Percentiles rank a stretch among this genome's conserved stretches.
These are phyloP conservation scores for Colletotrichum karsti DNA, from an alignment of 2,329 filamentous ascomycete species.

Conservation along the genomic window DNA sequence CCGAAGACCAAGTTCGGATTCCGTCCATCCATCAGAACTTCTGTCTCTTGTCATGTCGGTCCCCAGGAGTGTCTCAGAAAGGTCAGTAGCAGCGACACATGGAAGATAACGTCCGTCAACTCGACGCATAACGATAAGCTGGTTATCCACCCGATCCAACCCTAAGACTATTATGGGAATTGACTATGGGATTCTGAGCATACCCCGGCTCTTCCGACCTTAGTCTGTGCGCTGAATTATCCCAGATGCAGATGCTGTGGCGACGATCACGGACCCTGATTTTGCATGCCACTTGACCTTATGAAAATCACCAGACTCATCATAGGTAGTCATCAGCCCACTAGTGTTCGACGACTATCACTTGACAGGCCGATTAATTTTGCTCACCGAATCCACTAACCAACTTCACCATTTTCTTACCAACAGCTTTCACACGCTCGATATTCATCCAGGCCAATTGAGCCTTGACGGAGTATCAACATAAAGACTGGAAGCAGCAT, in stretches of 20 bases:
- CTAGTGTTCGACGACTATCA: background rate
- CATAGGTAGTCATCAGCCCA: background rate
- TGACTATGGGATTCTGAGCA: background rate
- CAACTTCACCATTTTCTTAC: too few species aligned
- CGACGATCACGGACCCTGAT: constrained; percentile 13
- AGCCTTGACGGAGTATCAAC: too few species aligned
- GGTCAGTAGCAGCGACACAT: background rate
- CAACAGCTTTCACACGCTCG: too few species aligned
- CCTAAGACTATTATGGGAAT: background rate
- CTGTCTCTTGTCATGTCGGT: background rate
- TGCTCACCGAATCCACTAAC: background rate
- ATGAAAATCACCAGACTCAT: too few species aligned
- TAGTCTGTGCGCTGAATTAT: constrained; percentile 13
- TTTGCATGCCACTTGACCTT: background rate
- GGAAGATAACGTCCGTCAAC: background rate
- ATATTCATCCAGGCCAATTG: too few species aligned
- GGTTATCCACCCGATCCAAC: background rate
- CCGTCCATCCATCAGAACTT: background rate
- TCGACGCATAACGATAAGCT: background rate
- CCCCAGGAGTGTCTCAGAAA: background rate
- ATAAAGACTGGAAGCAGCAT: too few species aligned
- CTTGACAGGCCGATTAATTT: background rate
- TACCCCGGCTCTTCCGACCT: constrained; percentile 16
- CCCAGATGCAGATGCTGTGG: background rate
- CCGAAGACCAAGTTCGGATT: constrained; percentile 11